These are phyloP conservation scores for Coemansia sp. DNA, from an alignment of 192 early-diverging fungal species.

Conservation along the genomic window DNA sequence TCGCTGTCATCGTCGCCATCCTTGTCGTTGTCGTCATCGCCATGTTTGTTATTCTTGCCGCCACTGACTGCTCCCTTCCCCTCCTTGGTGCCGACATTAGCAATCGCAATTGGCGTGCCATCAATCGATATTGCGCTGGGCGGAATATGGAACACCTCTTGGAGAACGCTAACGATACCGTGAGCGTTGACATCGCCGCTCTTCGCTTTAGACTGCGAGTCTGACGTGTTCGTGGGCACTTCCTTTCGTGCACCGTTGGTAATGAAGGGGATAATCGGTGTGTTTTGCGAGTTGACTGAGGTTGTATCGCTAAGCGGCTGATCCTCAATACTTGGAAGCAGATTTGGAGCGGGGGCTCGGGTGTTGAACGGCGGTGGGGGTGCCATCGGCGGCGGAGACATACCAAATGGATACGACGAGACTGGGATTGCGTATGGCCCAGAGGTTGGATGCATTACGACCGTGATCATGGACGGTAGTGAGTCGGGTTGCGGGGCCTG, in stretches of 20 bases:
- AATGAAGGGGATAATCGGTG: conserved; percentile 42
- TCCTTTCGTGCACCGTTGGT: conserved; percentile 27
- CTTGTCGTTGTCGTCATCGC: conserved; percentile 14
- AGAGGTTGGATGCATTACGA: conserved; percentile 9
- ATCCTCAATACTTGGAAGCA: background rate
- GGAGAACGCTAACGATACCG: conserved; percentile 41
- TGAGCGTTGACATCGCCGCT: conserved; percentile 20
- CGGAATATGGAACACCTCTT: conserved; percentile 41
- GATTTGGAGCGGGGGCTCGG: background rate
- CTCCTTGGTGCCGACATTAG: background rate
- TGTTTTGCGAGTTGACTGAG: conserved; percentile 13
- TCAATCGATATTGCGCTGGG: conserved; percentile 42
- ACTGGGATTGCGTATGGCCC: background rate
- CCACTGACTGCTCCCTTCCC: conserved; percentile 1
- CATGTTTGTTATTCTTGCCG: conserved; percentile 7
- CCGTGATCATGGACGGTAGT: background rate
- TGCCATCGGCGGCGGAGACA: background rate
- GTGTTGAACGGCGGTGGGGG: conserved; percentile 1
- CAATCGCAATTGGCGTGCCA: conserved; percentile 24
- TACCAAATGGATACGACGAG: conserved; percentile 5
- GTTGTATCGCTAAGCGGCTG: background rate
- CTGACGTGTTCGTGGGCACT: conserved; percentile 4
- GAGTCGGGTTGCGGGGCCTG: background rate
- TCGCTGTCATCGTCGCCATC: conserved; percentile 17
- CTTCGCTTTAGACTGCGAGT: background rate